Evolutionary conservation across 2,329 filamentous ascomycete species (phyloP), one percentile per base, ranked within the genome.

Genomic region (Ophiostoma sp.): DNA sequence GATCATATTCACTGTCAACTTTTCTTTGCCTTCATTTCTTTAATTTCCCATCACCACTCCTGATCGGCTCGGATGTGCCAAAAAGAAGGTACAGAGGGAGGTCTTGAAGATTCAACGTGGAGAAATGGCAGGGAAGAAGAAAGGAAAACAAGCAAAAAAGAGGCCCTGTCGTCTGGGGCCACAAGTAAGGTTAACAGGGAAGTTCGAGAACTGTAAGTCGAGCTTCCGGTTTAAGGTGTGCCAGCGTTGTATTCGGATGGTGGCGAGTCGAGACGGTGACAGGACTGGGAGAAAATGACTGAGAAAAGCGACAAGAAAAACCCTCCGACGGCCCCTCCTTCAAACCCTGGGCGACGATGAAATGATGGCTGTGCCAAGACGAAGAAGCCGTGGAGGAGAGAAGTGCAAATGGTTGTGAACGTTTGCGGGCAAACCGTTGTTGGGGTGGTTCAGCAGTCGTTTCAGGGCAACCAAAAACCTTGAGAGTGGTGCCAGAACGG

Each of bases 281-380:
- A 36, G 33, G 28, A 42, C 8, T 1, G 25, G 31, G 28, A 59
- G 50, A 42, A n/a, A 70, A 1, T 22, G 15, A 68, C 9, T 15
- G 6, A 69, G 5, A 36, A 55, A 36, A 69, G 28, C 22, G 28
- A 17, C 15, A 52, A 69, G 36, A 17, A 19, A 55, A 57, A 1
- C 3, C n/a, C 6, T n/a, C 59, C n/a, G 33, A 39, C n/a, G 3
- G 19, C 31, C 19, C 15, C n/a, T 45, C 70, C 12, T 31, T 33
- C 36, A 50, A 42, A 64, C 52, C 72, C 72, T 48, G 69, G 68
- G 42, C 45, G 72, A 39, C 59, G 72, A 73, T 71, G 69, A 71
- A 59, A 52, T 66, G 50, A 48, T 71, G 72, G 42, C 52, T 61
- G 55, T 71, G 70, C 69, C 72, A 71, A 71, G 72, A 52, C 48